Conservation (phyloP, 2,329 filamentous ascomycete species). For the Aspergillus tanneri region DNA sequence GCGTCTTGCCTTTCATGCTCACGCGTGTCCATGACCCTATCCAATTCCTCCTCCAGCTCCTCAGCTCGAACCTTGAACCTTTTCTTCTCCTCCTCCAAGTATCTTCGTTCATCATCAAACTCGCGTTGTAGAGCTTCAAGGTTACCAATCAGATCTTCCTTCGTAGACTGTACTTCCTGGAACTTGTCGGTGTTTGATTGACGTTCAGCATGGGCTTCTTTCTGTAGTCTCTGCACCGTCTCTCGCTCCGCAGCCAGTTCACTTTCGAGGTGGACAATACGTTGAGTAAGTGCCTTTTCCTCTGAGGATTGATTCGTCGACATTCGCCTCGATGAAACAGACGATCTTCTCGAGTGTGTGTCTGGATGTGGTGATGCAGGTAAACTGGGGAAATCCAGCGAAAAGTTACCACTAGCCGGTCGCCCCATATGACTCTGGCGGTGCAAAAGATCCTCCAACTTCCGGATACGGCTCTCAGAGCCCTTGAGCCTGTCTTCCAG, state of each 20-base stretch:
- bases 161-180: slow-evolving; percentile 85
- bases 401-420: slow-evolving; percentile 53
- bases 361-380: slow-evolving; percentile 45
- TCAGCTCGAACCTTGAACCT: slow-evolving; percentile 74
- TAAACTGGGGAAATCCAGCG: slow-evolving; percentile 41
- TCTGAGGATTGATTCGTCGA: slow-evolving; percentile 60
- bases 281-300: slow-evolving; percentile 61
- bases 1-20: slow-evolving; percentile 75
- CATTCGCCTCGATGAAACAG: slow-evolving; percentile 60
- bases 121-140: slow-evolving; percentile 90
- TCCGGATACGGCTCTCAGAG: slow-evolving; percentile 85
- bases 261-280: slow-evolving; percentile 68
- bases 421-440: slow-evolving; percentile 65
- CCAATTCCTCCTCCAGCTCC: slow-evolving; percentile 88
- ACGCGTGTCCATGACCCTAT: slow-evolving; percentile 75
- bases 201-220: slow-evolving; percentile 63
- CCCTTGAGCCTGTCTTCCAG: slow-evolving; percentile 73
- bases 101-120: slow-evolving; percentile 80
- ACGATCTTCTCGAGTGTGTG: slow-evolving; percentile 56
- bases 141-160: slow-evolving; percentile 90
- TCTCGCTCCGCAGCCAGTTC: slow-evolving; percentile 75
- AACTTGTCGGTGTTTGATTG: slow-evolving; percentile 64
- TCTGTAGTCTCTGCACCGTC: slow-evolving; percentile 63
- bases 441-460: slow-evolving; percentile 88
- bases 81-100: slow-evolving; percentile 76